Evolutionary conservation across 106 monocot genomes (phyloP).

Genomic region (Dendrobium chrysotoxum): DNA sequence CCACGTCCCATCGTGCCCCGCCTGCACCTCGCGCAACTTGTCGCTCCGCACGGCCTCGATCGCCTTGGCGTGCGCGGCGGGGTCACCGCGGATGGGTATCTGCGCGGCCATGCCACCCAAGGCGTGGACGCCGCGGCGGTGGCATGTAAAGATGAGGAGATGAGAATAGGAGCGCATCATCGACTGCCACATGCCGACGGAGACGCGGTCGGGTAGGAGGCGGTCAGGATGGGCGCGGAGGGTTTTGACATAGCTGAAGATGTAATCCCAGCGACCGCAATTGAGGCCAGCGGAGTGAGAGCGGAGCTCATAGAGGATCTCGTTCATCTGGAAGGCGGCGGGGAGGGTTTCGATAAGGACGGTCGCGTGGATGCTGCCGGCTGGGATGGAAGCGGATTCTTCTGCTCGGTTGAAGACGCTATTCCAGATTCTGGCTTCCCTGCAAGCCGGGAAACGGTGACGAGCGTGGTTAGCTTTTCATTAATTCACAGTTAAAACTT

Average conservation of each 20-base stretch:
- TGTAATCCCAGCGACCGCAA: constrained; percentile 97
- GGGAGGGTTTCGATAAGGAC: constrained; percentile 89
- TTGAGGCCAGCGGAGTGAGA: constrained; percentile 88
- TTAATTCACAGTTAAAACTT: no score
- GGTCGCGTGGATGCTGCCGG: constrained; percentile 81
- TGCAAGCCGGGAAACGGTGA: constrained; percentile 1
- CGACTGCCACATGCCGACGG: constrained; percentile 76
- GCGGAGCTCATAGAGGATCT: constrained; percentile 82
- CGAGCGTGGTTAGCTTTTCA: no score
- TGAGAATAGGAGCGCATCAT: constrained; percentile 95
- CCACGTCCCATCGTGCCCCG: constrained; percentile 97
- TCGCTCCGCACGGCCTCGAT: constrained; percentile 74
- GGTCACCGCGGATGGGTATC: constrained; percentile 72
- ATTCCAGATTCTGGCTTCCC: constrained; percentile 97
- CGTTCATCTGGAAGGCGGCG: constrained; percentile 91
- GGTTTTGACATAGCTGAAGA: constrained; percentile 96
- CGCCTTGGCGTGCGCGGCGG: constrained; percentile 59
- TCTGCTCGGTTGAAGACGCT: constrained; percentile 73
- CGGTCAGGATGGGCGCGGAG: constrained; percentile 67
- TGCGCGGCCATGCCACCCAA: constrained; percentile 99
- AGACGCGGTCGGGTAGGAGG: constrained; percentile 88
- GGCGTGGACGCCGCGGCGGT: constrained; percentile 88
- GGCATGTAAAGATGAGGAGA: constrained; percentile 83
- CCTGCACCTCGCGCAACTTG: constrained; percentile 79
- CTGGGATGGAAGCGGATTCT: constrained; percentile 37